Conservation (phyloP, 345 rosid genomes). For the Microcos paniculata region DNA sequence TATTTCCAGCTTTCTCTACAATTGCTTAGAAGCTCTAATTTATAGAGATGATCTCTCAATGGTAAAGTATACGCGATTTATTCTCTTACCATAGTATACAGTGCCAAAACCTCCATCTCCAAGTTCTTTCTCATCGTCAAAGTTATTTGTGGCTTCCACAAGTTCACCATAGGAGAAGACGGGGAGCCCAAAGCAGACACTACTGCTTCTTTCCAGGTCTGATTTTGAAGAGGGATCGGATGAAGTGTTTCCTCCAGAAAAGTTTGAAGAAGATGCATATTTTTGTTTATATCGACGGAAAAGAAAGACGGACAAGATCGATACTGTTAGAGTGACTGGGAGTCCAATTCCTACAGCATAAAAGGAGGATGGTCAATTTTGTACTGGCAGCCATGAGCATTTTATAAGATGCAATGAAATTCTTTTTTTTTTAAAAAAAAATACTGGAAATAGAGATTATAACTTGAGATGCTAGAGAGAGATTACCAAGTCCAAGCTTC, state of each 20-base stretch:
- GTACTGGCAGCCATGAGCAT: neutral
- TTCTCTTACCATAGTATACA: slow-evolving; percentile 58
- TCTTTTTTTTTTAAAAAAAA: neutral
- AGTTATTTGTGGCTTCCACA: slow-evolving; percentile 57
- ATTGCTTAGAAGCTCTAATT: neutral
- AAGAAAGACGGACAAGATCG: slow-evolving; percentile 15
- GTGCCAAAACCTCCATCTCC: slow-evolving; percentile 82
- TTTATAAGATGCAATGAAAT: neutral
- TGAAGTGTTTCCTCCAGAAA: slow-evolving; percentile 24
- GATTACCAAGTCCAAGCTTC: slow-evolving; percentile 42
- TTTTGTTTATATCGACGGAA: slow-evolving; percentile 20
- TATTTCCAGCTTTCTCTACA: neutral
- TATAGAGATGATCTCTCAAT: neutral
- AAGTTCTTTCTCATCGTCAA: slow-evolving; percentile 41
- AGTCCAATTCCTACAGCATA: slow-evolving; percentile 46
- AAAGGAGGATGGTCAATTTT: neutral
- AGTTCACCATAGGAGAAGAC: slow-evolving; percentile 63
- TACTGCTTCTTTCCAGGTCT: slow-evolving; percentile 34
- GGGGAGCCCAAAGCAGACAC: slow-evolving; percentile 40
- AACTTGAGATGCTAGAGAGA: neutral
- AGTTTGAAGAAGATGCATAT: slow-evolving; percentile 18
- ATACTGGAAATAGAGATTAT: neutral
- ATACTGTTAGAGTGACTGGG: slow-evolving; percentile 18
- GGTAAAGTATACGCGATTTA: neutral
- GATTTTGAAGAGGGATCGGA: slow-evolving; percentile 28